Percentiles rank a stretch among this genome's conserved stretches.
These are phyloP conservation scores for Aspergillus sp. DNA, from an alignment of 2,329 filamentous ascomycete genomes.

Conservation along the genomic window DNA sequence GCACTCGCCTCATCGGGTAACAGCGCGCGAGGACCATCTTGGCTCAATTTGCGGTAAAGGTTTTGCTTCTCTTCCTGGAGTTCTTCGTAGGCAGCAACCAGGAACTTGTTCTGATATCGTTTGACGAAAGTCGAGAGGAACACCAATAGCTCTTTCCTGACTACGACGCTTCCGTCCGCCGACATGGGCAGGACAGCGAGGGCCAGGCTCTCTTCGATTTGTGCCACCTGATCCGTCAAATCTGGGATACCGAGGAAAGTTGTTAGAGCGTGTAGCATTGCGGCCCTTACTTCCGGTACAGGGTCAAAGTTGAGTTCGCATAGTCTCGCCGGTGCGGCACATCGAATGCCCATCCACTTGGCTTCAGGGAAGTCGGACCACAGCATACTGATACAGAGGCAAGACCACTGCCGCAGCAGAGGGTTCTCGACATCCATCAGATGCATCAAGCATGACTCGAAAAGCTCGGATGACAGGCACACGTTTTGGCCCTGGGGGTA, in stretches of 20 bases:
- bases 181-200: constrained; percentile 89
- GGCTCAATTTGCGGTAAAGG: constrained; percentile 57
- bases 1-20: constrained; percentile 27
- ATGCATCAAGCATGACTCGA: constrained; percentile 83
- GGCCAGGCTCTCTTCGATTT: constrained; percentile 88
- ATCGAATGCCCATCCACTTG: constrained; percentile 93
- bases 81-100: constrained; percentile 91
- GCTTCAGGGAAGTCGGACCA: constrained; percentile 91
- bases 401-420: constrained; percentile 91
- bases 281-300: constrained; percentile 88
- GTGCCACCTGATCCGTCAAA: constrained; percentile 84
- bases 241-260: constrained; percentile 94
- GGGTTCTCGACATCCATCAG: constrained; percentile 85
- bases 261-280: constrained; percentile 91
- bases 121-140: constrained; percentile 92
- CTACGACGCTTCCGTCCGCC: constrained; percentile 90
- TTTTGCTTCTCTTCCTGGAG: constrained; percentile 81
- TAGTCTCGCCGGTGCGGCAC: constrained; percentile 80
- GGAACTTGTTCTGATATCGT: constrained; percentile 88
- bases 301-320: constrained; percentile 81
- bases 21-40: constrained; percentile 28
- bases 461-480: constrained; percentile 87
- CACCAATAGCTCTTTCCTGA: constrained; percentile 88
- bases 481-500: constrained; percentile 91
- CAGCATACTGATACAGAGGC: constrained; percentile 90